A percentile compares a stretch with the other conserved stretches of the same genome.
These are phyloP conservation scores for Saturnispora sanitii DNA, from an alignment of 805 yeast genomes.

Conservation along the genomic window DNA sequence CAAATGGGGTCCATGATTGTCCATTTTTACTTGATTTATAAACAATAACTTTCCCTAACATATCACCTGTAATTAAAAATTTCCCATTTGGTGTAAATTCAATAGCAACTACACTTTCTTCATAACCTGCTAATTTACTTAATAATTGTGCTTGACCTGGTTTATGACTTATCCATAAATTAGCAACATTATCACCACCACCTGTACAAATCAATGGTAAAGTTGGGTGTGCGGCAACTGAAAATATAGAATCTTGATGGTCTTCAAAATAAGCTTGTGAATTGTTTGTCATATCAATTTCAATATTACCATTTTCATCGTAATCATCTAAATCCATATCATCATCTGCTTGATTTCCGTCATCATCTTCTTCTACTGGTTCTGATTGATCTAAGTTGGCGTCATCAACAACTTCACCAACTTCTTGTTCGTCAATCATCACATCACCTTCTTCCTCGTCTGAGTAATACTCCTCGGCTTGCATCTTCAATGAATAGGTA, in stretches of 20 bases:
- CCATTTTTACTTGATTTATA: conserved; percentile 68
- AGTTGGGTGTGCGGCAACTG: conserved; percentile 73
- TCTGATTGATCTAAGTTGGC: conserved; percentile 32
- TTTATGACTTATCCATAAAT: conserved; percentile 85
- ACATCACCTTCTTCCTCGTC: conserved; percentile 19
- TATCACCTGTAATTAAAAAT: conserved; percentile 81
- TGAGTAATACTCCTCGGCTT: conserved; percentile 3
- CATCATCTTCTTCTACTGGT: conserved; percentile 25
- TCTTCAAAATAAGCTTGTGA: conserved; percentile 82
- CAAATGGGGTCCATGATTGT: conserved; percentile 59
- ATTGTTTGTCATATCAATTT: conserved; percentile 82
- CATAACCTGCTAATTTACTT: conserved; percentile 67
- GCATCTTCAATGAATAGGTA: conserved; percentile 4
- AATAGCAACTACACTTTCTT: conserved; percentile 79
- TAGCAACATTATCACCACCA: conserved; percentile 88
- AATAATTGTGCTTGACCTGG: conserved; percentile 69
- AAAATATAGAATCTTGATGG: conserved; percentile 81
- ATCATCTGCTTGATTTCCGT: conserved; percentile 23
- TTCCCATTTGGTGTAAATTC: conserved; percentile 79
- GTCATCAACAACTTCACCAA: conserved; percentile 27
- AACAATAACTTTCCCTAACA: conserved; percentile 79
- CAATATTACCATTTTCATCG: conserved; percentile 46
- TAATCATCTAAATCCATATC: conserved; percentile 10
- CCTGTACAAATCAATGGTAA: conserved; percentile 86
- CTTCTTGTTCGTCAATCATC: conserved; percentile 24